A percentile compares a stretch with the other conserved stretches of the same genome.
Conservation (phyloP, 129 eudicot genomes). For the Ambrosia trifida region DNA sequence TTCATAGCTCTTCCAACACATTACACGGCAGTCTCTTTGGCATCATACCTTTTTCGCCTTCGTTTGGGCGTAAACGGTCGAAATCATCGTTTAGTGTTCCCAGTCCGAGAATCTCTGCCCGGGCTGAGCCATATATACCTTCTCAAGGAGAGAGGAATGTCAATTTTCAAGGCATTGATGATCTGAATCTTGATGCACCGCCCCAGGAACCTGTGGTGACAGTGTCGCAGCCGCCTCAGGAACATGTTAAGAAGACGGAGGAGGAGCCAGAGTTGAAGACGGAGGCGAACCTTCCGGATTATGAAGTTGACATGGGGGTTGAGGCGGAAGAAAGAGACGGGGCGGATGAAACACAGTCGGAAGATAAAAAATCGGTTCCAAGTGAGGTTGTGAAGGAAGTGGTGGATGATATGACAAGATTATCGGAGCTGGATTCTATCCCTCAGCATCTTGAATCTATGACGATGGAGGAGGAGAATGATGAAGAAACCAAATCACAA, state of each 20-base stretch:
- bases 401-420: conserved; percentile 62
- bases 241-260: conserved; percentile 28
- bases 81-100: conserved; percentile 85
- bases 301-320: conserved; percentile 91
- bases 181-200: conserved; percentile 84
- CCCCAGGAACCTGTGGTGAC: conserved; percentile 33
- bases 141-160: conserved; percentile 40
- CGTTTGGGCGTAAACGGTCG: conserved; percentile 73
- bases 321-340: conserved; percentile 60
- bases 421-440: conserved; percentile 82
- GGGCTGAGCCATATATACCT: conserved; percentile 58
- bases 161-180: conserved; percentile 67
- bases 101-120: conserved; percentile 67
- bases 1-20: no score
- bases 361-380: conserved; percentile 62
- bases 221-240: conserved; percentile 1
- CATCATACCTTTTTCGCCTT: conserved; percentile 46
- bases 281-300: conserved; percentile 58
- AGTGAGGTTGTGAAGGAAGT: conserved; percentile 91
- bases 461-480: conserved; percentile 44
- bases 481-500: conserved; percentile 63
- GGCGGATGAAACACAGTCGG: conserved; percentile 47
- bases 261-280: no score
- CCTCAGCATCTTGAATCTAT: conserved; percentile 88
- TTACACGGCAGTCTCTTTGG: no score